Conservation (phyloP, 345 rosid genomes). For the Firmiana major region DNA sequence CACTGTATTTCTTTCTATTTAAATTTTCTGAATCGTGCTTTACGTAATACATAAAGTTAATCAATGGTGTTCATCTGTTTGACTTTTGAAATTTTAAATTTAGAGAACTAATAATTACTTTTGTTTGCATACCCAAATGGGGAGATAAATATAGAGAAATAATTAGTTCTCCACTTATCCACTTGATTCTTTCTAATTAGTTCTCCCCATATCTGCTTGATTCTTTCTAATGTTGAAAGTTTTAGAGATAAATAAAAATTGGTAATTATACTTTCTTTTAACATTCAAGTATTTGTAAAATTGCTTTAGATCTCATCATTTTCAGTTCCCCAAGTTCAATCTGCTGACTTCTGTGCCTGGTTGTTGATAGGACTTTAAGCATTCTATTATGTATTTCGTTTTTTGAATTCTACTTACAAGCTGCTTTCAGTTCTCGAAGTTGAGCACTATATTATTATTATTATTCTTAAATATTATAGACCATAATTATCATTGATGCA, state of each 20-base stretch:
- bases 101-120: background rate
- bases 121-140: background rate
- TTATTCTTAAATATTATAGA: background rate
- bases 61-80: constrained; percentile 7
- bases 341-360: background rate
- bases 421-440: background rate
- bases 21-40: background rate
- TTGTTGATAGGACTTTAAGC: constrained; percentile 2
- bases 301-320: constrained; percentile 2
- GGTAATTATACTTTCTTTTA: background rate
- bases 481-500: background rate
- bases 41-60: background rate
- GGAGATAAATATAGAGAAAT: background rate
- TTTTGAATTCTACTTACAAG: background rate
- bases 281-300: background rate
- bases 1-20: constrained; percentile 5
- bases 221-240: background rate
- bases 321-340: background rate
- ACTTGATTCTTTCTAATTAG: constrained; percentile 8
- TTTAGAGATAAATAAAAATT: background rate
- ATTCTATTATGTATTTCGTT: background rate
- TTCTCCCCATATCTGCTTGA: constrained; percentile 4
- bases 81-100: background rate
- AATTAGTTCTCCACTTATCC: constrained; percentile 3
- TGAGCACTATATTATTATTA: background rate